phyloP scores from a whole-genome alignment of 2,329 filamentous ascomycete species.

The Fusarium praegraminearum region DNA sequence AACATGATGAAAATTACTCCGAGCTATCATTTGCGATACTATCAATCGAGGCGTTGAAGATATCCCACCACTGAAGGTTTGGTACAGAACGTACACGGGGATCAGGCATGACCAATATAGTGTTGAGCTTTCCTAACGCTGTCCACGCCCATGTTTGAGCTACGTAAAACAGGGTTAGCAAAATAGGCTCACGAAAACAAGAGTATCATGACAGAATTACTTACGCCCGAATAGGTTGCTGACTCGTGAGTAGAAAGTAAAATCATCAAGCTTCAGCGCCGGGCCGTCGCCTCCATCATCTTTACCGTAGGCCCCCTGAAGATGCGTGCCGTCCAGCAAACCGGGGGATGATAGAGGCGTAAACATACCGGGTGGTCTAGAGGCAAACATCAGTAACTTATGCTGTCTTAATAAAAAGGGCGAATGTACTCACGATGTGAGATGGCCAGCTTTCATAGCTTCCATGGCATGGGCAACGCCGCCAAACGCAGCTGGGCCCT shows the following conservation, averaged over 20 bases:
- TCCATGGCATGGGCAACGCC: background rate
- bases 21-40: background rate
- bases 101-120: conserved; percentile 9
- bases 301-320: background rate
- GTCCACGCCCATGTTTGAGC: conserved; percentile 19
- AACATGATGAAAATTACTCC: fast-evolving
- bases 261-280: background rate
- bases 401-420: no score
- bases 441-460: conserved; percentile 5
- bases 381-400: background rate
- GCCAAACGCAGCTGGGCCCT: conserved; percentile 11
- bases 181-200: fast-evolving
- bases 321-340: conserved; percentile 2
- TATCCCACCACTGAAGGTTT: background rate
- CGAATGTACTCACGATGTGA: background rate
- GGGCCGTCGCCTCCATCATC: background rate
- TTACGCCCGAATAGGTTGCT: conserved; percentile 11
- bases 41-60: background rate
- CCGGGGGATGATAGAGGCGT: conserved; percentile 12
- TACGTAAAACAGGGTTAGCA: background rate
- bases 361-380: conserved; percentile 10
- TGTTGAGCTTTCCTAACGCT: background rate
- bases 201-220: background rate
- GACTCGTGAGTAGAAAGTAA: conserved; percentile 12
- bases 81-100: background rate